These are phyloP conservation scores for Globisporangium iwayamae DNA, from an alignment of 352 stramenopile genomes.

Conservation along the genomic window DNA sequence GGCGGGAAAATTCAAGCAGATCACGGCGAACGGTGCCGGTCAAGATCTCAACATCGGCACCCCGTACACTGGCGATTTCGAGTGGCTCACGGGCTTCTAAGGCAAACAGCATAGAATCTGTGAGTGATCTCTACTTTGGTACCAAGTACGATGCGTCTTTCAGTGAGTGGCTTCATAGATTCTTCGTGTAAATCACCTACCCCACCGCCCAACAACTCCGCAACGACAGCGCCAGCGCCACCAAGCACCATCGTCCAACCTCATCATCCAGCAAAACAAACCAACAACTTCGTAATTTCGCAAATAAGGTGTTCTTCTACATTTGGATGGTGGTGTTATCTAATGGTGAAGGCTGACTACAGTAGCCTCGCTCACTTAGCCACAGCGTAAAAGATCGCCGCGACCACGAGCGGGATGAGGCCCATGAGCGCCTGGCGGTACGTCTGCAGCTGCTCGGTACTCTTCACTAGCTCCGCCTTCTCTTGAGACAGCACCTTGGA, in stretches of 20 bases:
- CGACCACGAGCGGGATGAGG: slow-evolving; percentile 52
- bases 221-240: neutral
- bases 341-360: slow-evolving; percentile 7
- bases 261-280: neutral
- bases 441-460: slow-evolving; percentile 47
- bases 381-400: slow-evolving; percentile 46
- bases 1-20: slow-evolving; percentile 66
- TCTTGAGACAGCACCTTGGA: slow-evolving; percentile 37
- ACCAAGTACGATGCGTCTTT: neutral
- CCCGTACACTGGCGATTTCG: slow-evolving; percentile 61
- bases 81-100: slow-evolving; percentile 80
- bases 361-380: slow-evolving; percentile 30
- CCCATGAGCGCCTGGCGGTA: slow-evolving; percentile 57
- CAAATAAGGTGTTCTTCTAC: slow-evolving; percentile 17
- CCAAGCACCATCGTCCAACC: no score
- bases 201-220: neutral
- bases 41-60: slow-evolving; percentile 70
- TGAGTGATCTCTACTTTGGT: neutral
- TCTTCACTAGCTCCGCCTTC: slow-evolving; percentile 35
- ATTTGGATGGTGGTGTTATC: slow-evolving; percentile 9
- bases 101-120: slow-evolving; percentile 6
- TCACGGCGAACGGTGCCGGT: slow-evolving; percentile 42
- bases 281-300: slow-evolving; percentile 6
- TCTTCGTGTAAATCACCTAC: neutral
- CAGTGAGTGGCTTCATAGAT: neutral